Base-by-base conservation (phyloP, 768 basidiomycete genomes). In the Pleurotus platypus region DNA sequence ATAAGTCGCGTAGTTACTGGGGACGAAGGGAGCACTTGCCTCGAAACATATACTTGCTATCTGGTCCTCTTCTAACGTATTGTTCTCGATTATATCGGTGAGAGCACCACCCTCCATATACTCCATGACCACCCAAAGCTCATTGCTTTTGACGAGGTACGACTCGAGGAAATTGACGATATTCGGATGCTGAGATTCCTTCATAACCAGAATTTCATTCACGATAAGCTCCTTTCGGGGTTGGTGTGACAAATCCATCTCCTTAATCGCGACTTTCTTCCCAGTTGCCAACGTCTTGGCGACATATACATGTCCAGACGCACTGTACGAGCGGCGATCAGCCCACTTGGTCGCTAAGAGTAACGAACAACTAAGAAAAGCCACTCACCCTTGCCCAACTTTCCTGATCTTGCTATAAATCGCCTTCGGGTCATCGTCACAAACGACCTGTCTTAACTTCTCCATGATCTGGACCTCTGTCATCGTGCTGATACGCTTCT, bases 111-210 rank as follows among this genome's bases (percentile, higher is more conserved):
- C 94, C 72, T 98, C 94, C 94, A 98, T 98, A 68, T 92, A 96
- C 74, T 98, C 94, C 94, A 96, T 98, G 58, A 96, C 94, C 45
- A 97, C 94, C 94, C 94, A 98, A 20, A 97, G 82, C 67, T 96
- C 94, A 53, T 81, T 88, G 68, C 78, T 87, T 73, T 89, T 90
- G 54, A 97, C 84, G 45, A 98, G 82, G 71, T 94, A 97, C 20
- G 91, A 85, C 5, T 96, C 91, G 42, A 96, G 73, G 73, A 92
- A 98, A 73, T 96, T 96, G 77, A 98, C 94, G 57, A 98, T 95
- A 66, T 97, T 98, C 27, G 94, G 92, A 69, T 97, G 94, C 61
- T 94, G 92, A 24, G 92, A 94, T 71, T 95, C 97, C 70, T 94
- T 96, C 96, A 99, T 98, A 63, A 99, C 97, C 60, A 98, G 77